phyloP scores from a whole-genome alignment of 1,284 basidiomycete species.

The Naganishia sp. region DNA sequence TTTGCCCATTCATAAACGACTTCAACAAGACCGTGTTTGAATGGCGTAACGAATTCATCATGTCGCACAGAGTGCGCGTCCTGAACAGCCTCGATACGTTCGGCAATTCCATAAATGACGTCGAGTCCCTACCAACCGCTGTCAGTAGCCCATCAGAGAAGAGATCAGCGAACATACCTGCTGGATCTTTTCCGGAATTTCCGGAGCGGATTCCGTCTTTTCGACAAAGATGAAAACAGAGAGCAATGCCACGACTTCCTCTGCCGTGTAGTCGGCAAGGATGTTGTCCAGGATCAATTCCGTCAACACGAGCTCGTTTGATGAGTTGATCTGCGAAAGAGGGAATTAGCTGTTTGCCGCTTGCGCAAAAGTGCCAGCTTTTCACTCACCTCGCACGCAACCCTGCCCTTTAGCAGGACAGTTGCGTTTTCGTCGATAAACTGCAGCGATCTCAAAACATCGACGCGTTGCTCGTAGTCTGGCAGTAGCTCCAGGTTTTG shows the following conservation, averaged over 20 bases:
- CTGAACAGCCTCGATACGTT: slow-evolving; percentile 77
- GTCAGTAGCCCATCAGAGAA: neutral
- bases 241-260: slow-evolving; percentile 94
- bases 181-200: slow-evolving; percentile 73
- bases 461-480: slow-evolving; percentile 92
- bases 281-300: slow-evolving; percentile 97
- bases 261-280: slow-evolving; percentile 83
- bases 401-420: slow-evolving; percentile 91
- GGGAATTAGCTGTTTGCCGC: neutral
- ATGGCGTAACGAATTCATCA: slow-evolving; percentile 69
- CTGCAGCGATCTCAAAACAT: slow-evolving; percentile 84
- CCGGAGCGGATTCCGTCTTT: slow-evolving; percentile 85
- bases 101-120: slow-evolving; percentile 76
- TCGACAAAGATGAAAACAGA: slow-evolving; percentile 98
- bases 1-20: slow-evolving; percentile 99
- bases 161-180: slow-evolving; percentile 47
- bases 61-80: slow-evolving; percentile 73
- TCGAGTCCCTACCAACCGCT: slow-evolving; percentile 62
- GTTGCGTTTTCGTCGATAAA: slow-evolving; percentile 93
- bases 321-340: slow-evolving; percentile 83
- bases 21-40: slow-evolving; percentile 88
- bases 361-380: neutral
- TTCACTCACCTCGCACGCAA: slow-evolving; percentile 83
- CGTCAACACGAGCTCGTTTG: slow-evolving; percentile 90
- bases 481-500: slow-evolving; percentile 96